A percentile compares a stretch with the other conserved stretches of the same genome.
These are phyloP conservation scores for Ajuga chamaepitys DNA, from an alignment of 257 asterid genomes.

Conservation along the genomic window DNA sequence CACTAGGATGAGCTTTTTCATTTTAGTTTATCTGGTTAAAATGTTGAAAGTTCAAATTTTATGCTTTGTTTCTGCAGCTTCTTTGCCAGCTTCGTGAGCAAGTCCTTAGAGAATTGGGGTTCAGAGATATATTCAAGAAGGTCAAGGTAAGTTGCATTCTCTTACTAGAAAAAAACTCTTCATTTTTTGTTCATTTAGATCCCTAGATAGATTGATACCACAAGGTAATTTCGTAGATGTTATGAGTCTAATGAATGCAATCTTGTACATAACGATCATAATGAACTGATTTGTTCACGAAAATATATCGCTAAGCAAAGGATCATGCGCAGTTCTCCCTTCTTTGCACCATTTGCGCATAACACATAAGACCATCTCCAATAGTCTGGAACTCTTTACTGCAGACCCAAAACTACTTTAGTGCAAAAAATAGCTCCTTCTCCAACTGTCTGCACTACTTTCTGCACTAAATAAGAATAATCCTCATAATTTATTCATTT, in stretches of 20 bases:
- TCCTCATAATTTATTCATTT: too few relatives aligned
- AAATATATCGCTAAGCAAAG: background rate
- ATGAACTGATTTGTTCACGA: background rate
- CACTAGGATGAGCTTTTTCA: background rate
- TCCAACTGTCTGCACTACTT: too few relatives aligned
- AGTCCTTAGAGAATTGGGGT: slow-evolving; percentile 85
- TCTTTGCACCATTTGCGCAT: too few relatives aligned
- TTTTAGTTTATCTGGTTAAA: background rate
- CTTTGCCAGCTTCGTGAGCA: slow-evolving; percentile 93
- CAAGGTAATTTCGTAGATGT: background rate
- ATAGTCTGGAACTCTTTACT: too few relatives aligned
- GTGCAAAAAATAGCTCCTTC: too few relatives aligned
- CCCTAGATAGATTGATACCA: slow-evolving; percentile 1
- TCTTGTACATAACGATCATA: background rate
- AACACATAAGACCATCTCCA: too few relatives aligned
- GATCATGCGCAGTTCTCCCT: background rate
- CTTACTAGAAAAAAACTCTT: background rate
- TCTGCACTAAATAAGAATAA: too few relatives aligned
- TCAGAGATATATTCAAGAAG: slow-evolving; percentile 81
- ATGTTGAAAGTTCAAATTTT: background rate
- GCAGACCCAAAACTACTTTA: too few relatives aligned
- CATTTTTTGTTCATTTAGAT: background rate
- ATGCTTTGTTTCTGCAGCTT: slow-evolving; percentile 36
- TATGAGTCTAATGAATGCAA: background rate
- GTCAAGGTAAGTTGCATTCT: slow-evolving; percentile 53